phyloP scores from a whole-genome alignment of 192 early-diverging fungal species.

The Rhizophagus clarus region DNA sequence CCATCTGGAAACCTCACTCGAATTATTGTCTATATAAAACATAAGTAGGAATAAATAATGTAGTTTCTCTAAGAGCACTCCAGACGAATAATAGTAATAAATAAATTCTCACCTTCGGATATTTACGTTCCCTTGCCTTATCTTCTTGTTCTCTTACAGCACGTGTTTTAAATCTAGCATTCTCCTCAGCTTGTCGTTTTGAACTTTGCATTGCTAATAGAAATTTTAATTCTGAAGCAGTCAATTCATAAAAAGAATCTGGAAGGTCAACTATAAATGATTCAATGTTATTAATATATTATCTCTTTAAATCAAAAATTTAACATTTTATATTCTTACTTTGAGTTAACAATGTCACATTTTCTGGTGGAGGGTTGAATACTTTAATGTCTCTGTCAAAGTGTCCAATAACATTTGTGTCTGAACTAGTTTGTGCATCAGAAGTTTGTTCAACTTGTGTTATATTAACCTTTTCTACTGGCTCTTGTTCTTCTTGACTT shows the following conservation, averaged over 20 bases:
- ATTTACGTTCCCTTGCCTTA: slow-evolving; percentile 58
- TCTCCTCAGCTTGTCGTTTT: slow-evolving; percentile 57
- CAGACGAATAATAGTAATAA: too few relatives aligned
- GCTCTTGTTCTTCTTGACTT: too few relatives aligned
- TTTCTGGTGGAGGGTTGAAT: slow-evolving; percentile 53
- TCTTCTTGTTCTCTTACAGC: slow-evolving; percentile 74
- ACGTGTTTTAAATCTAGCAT: slow-evolving; percentile 78
- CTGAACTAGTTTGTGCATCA: not conserved
- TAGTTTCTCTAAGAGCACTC: not conserved
- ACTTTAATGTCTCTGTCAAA: slow-evolving; percentile 50
- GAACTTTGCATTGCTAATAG: slow-evolving; percentile 62
- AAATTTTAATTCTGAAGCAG: slow-evolving; percentile 67
- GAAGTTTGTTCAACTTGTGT: not conserved
- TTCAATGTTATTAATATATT: not conserved
- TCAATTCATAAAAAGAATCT: slow-evolving; percentile 84
- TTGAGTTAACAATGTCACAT: slow-evolving; percentile 38
- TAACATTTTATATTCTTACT: slow-evolving; percentile 33
- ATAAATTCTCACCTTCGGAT: slow-evolving; percentile 60
- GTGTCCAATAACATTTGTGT: not conserved
- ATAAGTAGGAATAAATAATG: not conserved
- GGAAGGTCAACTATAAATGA: slow-evolving; percentile 70
- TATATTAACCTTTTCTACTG: not conserved
- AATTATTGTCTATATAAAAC: slow-evolving; percentile 51
- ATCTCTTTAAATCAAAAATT: not conserved
- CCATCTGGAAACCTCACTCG: slow-evolving; percentile 86